Evolutionary conservation across 768 basidiomycete genomes (phyloP), one percentile per base, ranked within the genome.

Genomic region (Boletus fagicola): DNA sequence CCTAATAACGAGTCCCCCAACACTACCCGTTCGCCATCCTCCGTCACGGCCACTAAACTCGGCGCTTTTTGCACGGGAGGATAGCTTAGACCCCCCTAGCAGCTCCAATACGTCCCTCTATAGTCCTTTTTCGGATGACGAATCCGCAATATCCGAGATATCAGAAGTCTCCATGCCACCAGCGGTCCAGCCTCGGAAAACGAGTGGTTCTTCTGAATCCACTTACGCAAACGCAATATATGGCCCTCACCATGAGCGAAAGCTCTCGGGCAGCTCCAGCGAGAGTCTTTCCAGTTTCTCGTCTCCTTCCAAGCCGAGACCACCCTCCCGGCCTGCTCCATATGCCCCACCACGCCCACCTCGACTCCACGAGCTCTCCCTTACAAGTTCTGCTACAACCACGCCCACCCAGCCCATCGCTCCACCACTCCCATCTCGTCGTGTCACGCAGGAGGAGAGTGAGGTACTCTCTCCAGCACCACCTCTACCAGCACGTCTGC

Each of bases 381-480:
- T 40, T 8, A 6, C 44, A 26, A 49, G 16, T 26, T 46, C 65
- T 18, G 4, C 40, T 3, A 15, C 30, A 9, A 31, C 62, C 9
- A 63, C 65, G 8, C 53, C 64, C 18, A 60, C 68, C 40, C 58
- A 62, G 18, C 53, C 62, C 1, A 67, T 57, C 15, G 65, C 71
- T 18, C 74, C 72, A 28, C 77, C 78, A 22, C 78, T 83, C 10
- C 80, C 80, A 10, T 72, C 80, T 28, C 70, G 70, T 18, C 70
- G 60, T 9, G 7, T 40, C 3, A 31, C 54, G 3, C 57, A 55
- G 15, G 62, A 59, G 9, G 67, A 66, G 20, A 16, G n/a, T 35
- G 65, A 64, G 2, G 8, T 31, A 12, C 44, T 35, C 0, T 22
- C 60, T 18, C 35, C 51, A 10, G 69, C 63, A 2, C 71, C 72